Percentiles rank a stretch among this genome's conserved stretches.
These are phyloP conservation scores for Leccinum fibrillosum DNA, from an alignment of 768 basidiomycete genomes.

Conservation along the genomic window DNA sequence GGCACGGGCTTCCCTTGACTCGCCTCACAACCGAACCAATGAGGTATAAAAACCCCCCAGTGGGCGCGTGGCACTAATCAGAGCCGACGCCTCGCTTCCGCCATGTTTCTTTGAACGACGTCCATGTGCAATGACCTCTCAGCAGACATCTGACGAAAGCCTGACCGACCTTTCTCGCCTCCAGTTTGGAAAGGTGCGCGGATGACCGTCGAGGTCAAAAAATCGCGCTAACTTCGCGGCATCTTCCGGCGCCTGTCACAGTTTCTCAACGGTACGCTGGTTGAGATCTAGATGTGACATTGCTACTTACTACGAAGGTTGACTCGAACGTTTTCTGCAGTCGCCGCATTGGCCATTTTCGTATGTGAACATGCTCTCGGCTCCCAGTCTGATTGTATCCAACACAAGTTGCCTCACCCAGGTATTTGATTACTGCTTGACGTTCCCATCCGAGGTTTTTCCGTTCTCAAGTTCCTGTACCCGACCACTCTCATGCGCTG, in stretches of 20 bases:
- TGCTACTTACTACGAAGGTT: not conserved
- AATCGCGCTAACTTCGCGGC: not conserved
- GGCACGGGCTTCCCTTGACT: not conserved
- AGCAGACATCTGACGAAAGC: not conserved
- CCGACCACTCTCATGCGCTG: not conserved
- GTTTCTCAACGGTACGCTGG: slow-evolving; percentile 20
- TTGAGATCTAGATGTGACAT: no score
- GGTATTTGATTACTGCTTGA: slow-evolving; percentile 24
- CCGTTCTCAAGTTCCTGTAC: no score
- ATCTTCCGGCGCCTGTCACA: not conserved
- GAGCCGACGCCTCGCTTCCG: no score
- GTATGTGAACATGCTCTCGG: slow-evolving; percentile 4
- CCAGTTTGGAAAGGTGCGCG: slow-evolving; percentile 22
- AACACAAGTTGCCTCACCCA: not conserved
- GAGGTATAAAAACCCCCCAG: not conserved
- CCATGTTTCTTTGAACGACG: not conserved
- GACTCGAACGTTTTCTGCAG: slow-evolving; percentile 1
- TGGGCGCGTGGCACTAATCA: slow-evolving; percentile 16
- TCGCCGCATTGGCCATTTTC: slow-evolving; percentile 19
- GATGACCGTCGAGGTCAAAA: not conserved
- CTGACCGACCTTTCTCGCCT: slow-evolving; percentile 14
- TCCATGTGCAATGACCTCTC: slow-evolving; percentile 5
- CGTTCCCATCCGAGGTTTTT: slow-evolving; percentile 20
- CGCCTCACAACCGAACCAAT: not conserved
- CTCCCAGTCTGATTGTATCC: not conserved